phyloP scores from a whole-genome alignment of 129 eudicot genomes.

The Lactuca sativa region DNA sequence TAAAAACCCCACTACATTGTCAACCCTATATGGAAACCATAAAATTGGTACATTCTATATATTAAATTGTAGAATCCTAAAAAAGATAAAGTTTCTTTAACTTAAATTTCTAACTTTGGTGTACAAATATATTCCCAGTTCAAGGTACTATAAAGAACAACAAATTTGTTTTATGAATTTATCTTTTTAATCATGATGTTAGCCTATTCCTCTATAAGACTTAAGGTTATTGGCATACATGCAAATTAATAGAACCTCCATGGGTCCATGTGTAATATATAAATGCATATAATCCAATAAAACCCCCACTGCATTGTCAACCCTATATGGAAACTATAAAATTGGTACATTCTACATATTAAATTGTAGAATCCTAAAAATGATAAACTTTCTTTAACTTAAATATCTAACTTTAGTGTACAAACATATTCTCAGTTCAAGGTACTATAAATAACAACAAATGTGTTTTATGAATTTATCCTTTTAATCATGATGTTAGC shows the following conservation, averaged over 20 bases:
- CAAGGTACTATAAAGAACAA: not conserved
- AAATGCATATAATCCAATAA: not conserved
- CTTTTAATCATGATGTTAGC: no score
- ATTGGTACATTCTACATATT: not conserved
- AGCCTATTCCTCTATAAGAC: no score
- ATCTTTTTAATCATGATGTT: no score
- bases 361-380: conserved; percentile 22
- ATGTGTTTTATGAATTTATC: no score
- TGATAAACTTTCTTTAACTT: not conserved
- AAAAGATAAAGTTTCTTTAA: conserved; percentile 1
- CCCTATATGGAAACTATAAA: not conserved
- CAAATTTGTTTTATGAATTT: not conserved
- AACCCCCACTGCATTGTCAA: not conserved
- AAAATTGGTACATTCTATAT: not conserved
- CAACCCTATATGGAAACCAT: not conserved
- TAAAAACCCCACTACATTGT: not conserved
- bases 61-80: conserved; percentile 17
- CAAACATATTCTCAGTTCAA: not conserved
- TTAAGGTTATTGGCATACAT: no score
- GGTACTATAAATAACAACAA: not conserved
- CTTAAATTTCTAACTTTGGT: not conserved
- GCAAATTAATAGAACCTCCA: no score
- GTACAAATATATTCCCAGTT: not conserved
- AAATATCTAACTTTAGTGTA: not conserved
- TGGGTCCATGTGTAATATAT: no score